These are phyloP conservation scores for Calonectria crousiana DNA, from an alignment of 2,329 filamentous ascomycete genomes.

Conservation along the genomic window DNA sequence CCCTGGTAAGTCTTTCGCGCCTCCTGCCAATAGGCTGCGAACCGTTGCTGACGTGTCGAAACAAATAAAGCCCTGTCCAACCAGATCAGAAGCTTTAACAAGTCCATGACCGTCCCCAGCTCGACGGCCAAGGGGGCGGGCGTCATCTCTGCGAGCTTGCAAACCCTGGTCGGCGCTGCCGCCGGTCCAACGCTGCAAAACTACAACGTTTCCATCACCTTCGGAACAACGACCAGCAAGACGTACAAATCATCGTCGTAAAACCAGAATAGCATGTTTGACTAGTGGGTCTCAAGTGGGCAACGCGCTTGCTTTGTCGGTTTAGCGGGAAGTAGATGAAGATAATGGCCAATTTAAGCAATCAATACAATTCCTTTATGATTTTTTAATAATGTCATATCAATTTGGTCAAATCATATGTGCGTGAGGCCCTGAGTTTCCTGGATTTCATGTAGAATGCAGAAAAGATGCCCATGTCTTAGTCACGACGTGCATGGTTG, in stretches of 20 bases:
- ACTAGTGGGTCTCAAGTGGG: not conserved
- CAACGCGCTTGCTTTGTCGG: too few species aligned
- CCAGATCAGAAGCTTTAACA: conserved; percentile 39
- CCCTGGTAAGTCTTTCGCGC: conserved; percentile 40
- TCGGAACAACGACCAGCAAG: conserved; percentile 38
- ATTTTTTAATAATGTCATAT: not conserved
- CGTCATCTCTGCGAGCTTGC: conserved; percentile 43
- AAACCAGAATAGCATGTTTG: not conserved
- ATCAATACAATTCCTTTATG: not conserved
- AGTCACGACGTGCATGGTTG: too few species aligned
- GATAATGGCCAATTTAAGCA: not conserved
- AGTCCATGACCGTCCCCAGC: conserved; percentile 43
- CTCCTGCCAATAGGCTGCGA: too few species aligned
- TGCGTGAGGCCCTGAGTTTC: too few species aligned
- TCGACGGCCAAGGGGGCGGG: conserved; percentile 34
- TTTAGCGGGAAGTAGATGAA: not conserved
- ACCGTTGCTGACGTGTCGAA: conserved; percentile 17
- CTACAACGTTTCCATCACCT: conserved; percentile 42
- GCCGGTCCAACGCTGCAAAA: conserved; percentile 33
- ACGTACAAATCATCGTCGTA: conserved; percentile 34
- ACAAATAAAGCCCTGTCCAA: conserved; percentile 39
- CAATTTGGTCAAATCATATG: not conserved
- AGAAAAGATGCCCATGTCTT: too few species aligned
- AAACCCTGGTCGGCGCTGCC: conserved; percentile 44
- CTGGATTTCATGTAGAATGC: too few species aligned